Percentiles rank a stretch among this genome's conserved stretches.
phyloP scores from a whole-genome alignment of 495 filamentous ascomycete species.

The Talaromyces trachyspermus region DNA sequence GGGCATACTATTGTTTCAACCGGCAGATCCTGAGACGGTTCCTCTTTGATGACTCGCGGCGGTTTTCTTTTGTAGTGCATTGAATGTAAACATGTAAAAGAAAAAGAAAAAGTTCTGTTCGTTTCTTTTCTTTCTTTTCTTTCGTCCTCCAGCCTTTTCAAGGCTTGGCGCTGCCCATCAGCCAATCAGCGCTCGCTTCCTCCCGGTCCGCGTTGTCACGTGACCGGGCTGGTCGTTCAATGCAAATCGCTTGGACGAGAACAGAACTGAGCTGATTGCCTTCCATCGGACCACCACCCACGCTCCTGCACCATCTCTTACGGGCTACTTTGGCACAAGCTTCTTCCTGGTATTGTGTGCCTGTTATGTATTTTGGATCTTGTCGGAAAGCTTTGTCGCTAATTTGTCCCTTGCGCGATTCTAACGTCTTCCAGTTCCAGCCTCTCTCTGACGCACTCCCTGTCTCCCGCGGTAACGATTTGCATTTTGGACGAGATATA shows the following conservation, averaged over 20 bases:
- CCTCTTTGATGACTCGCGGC: no score
- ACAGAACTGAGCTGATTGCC: background rate
- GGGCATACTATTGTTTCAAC: no score
- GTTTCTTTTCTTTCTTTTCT: no score
- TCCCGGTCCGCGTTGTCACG: conserved; percentile 12
- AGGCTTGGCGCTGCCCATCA: background rate
- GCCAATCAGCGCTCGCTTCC: background rate
- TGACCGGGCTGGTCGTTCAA: conserved; percentile 30
- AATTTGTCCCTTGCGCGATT: background rate
- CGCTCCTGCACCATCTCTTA: background rate
- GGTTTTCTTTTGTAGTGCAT: no score
- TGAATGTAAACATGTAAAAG: no score
- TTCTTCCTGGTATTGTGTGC: background rate
- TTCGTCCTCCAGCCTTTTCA: no score
- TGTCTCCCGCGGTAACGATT: conserved; percentile 1
- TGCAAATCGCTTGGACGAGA: conserved; percentile 30
- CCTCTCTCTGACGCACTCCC: background rate
- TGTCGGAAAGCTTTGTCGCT: background rate
- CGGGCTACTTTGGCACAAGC: background rate
- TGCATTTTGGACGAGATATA: background rate
- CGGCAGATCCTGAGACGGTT: no score
- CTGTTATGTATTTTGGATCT: background rate
- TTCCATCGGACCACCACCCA: background rate
- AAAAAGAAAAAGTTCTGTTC: no score
- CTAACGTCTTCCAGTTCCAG: background rate